These are phyloP conservation scores for Gracilaria caudata DNA, from an alignment of 23 red algal genomes.

Conservation along the genomic window DNA sequence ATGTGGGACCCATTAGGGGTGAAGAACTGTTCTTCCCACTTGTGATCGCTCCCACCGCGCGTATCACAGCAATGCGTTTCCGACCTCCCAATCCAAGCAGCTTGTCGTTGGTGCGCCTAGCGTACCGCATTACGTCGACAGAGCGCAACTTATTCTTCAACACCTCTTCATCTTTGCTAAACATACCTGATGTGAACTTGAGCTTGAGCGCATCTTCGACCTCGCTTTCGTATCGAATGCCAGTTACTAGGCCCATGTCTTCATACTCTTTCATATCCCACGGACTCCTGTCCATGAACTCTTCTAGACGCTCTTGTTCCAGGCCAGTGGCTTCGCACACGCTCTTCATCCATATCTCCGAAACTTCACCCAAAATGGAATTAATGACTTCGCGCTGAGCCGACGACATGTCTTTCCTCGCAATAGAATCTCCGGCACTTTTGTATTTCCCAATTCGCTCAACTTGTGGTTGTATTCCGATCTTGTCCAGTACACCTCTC, in stretches of 20 bases:
- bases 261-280: slow-evolving; percentile 78
- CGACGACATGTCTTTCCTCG: slow-evolving; percentile 74
- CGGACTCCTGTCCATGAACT: slow-evolving; percentile 77
- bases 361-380: slow-evolving; percentile 61
- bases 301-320: slow-evolving; percentile 36
- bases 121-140: slow-evolving; percentile 63
- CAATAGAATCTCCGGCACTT: slow-evolving; percentile 93
- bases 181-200: slow-evolving; percentile 31
- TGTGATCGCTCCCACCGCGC: slow-evolving; percentile 88
- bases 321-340: slow-evolving; percentile 42
- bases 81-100: slow-evolving; percentile 67
- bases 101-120: slow-evolving; percentile 36
- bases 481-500: slow-evolving; percentile 92
- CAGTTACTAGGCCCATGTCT: slow-evolving; percentile 72
- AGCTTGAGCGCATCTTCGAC: slow-evolving; percentile 82
- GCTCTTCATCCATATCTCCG: slow-evolving; percentile 69
- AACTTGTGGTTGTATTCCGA: slow-evolving; percentile 94
- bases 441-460: slow-evolving; percentile 96
- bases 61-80: slow-evolving; percentile 82
- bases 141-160: slow-evolving; percentile 56
- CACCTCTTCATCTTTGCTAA: slow-evolving; percentile 27
- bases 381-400: slow-evolving; percentile 92
- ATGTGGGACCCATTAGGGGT: slow-evolving; percentile 70
- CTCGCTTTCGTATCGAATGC: slow-evolving; percentile 81
- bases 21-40: slow-evolving; percentile 69